Evolutionary conservation across 345 rosid species (phyloP).

Genomic region (Eucalyptus pauciflora): DNA sequence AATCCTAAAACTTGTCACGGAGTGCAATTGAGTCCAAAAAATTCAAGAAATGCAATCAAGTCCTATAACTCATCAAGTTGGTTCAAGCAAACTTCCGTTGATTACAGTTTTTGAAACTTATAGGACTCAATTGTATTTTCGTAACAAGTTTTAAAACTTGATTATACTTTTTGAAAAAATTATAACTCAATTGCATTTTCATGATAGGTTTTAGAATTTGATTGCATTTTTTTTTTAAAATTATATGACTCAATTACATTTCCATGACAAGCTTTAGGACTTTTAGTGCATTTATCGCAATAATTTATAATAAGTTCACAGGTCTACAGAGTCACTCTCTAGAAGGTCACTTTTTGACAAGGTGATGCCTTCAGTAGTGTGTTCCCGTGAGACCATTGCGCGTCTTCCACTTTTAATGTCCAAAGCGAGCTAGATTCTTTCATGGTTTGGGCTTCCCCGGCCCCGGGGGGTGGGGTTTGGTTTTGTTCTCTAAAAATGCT

Average conservation of each 20-base stretch:
- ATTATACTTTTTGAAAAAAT: rapidly evolving
- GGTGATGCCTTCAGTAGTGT: neutral
- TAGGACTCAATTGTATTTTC: rapidly evolving
- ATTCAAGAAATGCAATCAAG: too few species aligned
- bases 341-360: neutral
- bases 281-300: too few species aligned
- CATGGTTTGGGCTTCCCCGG: neutral
- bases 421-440: neutral
- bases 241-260: too few species aligned
- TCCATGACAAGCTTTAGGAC: too few species aligned
- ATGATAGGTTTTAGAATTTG: rapidly evolving
- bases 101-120: too few species aligned
- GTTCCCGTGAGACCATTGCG: neutral
- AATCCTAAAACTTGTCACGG: too few species aligned
- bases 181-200: too few species aligned
- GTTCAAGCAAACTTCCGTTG: rapidly evolving
- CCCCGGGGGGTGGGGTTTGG: neutral
- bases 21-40: too few species aligned
- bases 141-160: rapidly evolving
- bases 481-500: neutral
- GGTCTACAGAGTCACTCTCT: neutral
- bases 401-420: neutral
- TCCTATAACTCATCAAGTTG: rapidly evolving
- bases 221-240: too few species aligned
- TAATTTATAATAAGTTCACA: neutral